Conservation (phyloP, 352 stramenopile species). For the Phytophthora quininea region DNA sequence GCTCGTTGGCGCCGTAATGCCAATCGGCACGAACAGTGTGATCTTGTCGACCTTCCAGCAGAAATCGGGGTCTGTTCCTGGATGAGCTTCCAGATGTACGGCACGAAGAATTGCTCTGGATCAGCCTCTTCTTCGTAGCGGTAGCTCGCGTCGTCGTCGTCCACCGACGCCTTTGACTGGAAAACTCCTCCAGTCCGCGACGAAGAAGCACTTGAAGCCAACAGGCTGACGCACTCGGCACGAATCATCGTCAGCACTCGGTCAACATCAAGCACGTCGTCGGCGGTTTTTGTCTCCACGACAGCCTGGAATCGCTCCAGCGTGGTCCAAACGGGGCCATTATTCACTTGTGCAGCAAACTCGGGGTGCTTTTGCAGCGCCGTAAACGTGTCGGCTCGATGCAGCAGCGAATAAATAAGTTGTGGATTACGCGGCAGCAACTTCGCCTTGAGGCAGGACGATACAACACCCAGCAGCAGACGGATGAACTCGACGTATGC, state of each 20-base stretch:
- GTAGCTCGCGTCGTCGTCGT: conserved; percentile 77
- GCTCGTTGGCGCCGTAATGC: conserved; percentile 13
- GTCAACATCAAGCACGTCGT: conserved; percentile 66
- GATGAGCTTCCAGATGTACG: conserved; percentile 79
- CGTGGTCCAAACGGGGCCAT: conserved; percentile 67
- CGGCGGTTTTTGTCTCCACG: conserved; percentile 63
- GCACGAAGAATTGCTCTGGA: conserved; percentile 81
- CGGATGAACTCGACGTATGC: conserved; percentile 85
- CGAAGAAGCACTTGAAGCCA: conserved; percentile 43
- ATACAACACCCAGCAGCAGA: conserved; percentile 68
- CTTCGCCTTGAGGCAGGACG: conserved; percentile 66
- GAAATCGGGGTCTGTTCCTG: conserved; percentile 80
- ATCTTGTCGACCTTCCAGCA: conserved; percentile 85
- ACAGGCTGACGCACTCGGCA: conserved; percentile 65
- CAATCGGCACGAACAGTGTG: conserved; percentile 64
- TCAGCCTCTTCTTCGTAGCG: conserved; percentile 77
- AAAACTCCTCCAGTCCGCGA: conserved; percentile 11
- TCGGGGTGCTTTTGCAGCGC: conserved; percentile 62
- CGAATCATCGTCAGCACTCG: conserved; percentile 73
- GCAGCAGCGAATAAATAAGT: conserved; percentile 88
- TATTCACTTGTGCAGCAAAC: conserved; percentile 64
- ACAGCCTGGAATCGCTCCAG: conserved; percentile 65
- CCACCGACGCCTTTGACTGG: conserved; percentile 23
- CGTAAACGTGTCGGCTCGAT: conserved; percentile 66
- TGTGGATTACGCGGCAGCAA: conserved; percentile 78